Conservation (phyloP, 1,139 yeast genomes). For the Debaryomyces subglobosus region DNA sequence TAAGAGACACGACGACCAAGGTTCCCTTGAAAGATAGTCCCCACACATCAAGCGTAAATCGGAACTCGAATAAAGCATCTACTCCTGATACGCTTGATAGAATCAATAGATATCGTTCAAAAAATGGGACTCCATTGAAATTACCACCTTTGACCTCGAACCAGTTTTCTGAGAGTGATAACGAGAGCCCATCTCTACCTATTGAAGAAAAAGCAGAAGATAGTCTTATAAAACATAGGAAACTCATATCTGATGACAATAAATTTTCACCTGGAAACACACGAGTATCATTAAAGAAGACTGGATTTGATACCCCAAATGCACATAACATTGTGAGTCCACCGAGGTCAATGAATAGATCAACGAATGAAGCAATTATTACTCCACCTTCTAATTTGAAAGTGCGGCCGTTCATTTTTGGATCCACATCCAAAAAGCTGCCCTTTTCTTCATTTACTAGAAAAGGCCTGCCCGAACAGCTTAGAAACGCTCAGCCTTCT, state of each 20-base stretch:
- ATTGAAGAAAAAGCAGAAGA: slow-evolving; percentile 16
- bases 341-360: neutral
- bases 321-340: slow-evolving; percentile 1
- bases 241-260: slow-evolving; percentile 27
- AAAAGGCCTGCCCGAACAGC: neutral
- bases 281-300: neutral
- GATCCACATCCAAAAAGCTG: slow-evolving; percentile 3
- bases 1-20: slow-evolving; percentile 20
- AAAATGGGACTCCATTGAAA: slow-evolving; percentile 23
- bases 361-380: neutral
- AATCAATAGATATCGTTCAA: slow-evolving; percentile 14
- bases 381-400: slow-evolving; percentile 20
- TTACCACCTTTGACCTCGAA: slow-evolving; percentile 13
- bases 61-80: neutral
- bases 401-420: slow-evolving; percentile 14
- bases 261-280: slow-evolving; percentile 21
- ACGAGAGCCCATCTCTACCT: neutral
- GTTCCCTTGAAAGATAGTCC: slow-evolving; percentile 23
- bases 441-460: slow-evolving; percentile 1
- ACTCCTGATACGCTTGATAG: slow-evolving; percentile 3
- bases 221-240: slow-evolving; percentile 19
- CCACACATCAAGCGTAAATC: neutral
- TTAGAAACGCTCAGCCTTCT: neutral
- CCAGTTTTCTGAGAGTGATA: slow-evolving; percentile 7
- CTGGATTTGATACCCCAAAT: neutral